Conservation (phyloP, 2,329 filamentous ascomycete species). For the Penicillium sp. region DNA sequence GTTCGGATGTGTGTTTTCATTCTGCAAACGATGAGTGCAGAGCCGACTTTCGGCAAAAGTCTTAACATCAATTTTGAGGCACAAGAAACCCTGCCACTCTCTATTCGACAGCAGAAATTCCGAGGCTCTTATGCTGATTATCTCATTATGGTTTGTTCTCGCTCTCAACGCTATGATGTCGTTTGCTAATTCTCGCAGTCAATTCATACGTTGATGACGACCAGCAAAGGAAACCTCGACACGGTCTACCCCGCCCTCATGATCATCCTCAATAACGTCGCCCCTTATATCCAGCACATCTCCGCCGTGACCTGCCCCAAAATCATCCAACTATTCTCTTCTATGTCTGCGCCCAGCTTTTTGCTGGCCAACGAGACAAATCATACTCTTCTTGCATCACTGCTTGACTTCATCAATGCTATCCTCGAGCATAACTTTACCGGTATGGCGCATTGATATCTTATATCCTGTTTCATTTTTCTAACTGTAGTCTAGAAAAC, state of each 20-base stretch:
- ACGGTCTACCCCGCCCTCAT: conserved; percentile 90
- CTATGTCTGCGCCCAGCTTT: conserved; percentile 92
- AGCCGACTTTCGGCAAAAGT: conserved; percentile 84
- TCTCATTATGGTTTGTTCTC: conserved; percentile 68
- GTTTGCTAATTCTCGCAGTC: conserved; percentile 57
- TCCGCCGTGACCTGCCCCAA: conserved; percentile 75
- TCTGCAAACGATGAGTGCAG: conserved; percentile 90
- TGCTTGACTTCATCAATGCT: conserved; percentile 86
- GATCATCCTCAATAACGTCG: conserved; percentile 90
- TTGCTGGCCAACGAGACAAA: conserved; percentile 90
- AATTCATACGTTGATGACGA: conserved; percentile 87
- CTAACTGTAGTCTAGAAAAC: conserved; percentile 61
- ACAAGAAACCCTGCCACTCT: conserved; percentile 80
- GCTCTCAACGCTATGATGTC: background rate
- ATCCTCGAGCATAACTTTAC: conserved; percentile 86
- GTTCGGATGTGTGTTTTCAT: conserved; percentile 98
- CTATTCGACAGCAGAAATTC: conserved; percentile 81
- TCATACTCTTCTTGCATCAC: conserved; percentile 73
- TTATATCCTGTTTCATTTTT: background rate
- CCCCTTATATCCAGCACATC: conserved; percentile 77
- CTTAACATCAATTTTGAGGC: conserved; percentile 86
- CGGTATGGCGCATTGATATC: conserved; percentile 53
- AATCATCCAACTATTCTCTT: conserved; percentile 82
- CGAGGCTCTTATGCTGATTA: conserved; percentile 91
- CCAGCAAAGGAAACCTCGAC: conserved; percentile 84